These are phyloP conservation scores for Yamadazyma sp. DNA, from an alignment of 805 yeast species.

Conservation along the genomic window DNA sequence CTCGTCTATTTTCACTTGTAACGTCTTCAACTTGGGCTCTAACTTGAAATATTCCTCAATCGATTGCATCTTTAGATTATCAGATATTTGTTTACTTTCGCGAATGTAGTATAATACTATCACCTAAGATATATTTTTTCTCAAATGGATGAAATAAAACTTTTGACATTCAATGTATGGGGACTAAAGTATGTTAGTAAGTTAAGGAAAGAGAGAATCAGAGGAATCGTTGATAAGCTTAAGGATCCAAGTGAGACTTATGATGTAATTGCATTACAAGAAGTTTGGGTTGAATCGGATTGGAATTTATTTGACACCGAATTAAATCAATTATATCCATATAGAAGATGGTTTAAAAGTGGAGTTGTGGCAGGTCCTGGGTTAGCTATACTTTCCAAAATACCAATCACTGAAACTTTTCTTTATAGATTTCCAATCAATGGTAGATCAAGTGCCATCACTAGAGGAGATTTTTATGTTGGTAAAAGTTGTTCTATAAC, in stretches of 20 bases:
- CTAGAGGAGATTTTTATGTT: constrained; percentile 95
- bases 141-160: constrained; percentile 31
- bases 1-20: constrained; percentile 10
- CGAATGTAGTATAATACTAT: background rate
- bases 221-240: constrained; percentile 69
- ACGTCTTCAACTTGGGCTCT: constrained; percentile 11
- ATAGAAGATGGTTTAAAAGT: constrained; percentile 65
- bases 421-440: constrained; percentile 85
- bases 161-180: constrained; percentile 80
- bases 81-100: constrained; percentile 2
- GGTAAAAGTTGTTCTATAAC: constrained; percentile 88
- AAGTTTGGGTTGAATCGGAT: constrained; percentile 85
- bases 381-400: constrained; percentile 73
- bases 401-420: constrained; percentile 78
- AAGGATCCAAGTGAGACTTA: constrained; percentile 41
- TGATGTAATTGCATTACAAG: constrained; percentile 92
- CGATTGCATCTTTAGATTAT: constrained; percentile 4
- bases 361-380: constrained; percentile 96
- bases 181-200: constrained; percentile 87
- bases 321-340: constrained; percentile 53
- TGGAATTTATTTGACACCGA: constrained; percentile 59
- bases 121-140: too few species aligned
- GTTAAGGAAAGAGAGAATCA: constrained; percentile 57
- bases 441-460: constrained; percentile 91
- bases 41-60: constrained; percentile 12